Conservation (phyloP, 2,329 filamentous ascomycete genomes). For the Diplodia seriata region DNA sequence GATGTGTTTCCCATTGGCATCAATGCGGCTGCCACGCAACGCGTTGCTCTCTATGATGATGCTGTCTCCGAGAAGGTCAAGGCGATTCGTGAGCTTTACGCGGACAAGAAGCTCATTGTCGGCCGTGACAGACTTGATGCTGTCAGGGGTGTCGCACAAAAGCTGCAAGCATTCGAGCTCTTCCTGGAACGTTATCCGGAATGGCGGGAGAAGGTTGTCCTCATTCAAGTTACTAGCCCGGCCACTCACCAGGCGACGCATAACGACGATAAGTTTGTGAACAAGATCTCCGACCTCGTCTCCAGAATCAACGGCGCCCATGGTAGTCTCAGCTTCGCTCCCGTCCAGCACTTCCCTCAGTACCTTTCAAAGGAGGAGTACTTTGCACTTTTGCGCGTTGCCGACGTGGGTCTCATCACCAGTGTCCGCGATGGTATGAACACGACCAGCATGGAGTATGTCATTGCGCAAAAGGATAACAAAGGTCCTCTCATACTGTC, state of each 20-base stretch:
- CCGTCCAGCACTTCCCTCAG: conserved; percentile 93
- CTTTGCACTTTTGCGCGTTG: conserved; percentile 88
- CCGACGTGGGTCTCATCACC: conserved; percentile 91
- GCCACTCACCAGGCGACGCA: conserved; percentile 77
- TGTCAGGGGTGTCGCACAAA: conserved; percentile 92
- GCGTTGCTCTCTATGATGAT: conserved; percentile 72
- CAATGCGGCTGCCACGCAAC: conserved; percentile 80
- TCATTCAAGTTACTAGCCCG: conserved; percentile 94
- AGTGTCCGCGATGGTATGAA: conserved; percentile 98
- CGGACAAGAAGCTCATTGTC: conserved; percentile 93
- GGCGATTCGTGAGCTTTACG: conserved; percentile 77
- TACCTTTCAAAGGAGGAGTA: conserved; percentile 91
- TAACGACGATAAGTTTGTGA: conserved; percentile 83
- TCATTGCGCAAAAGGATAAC: conserved; percentile 86
- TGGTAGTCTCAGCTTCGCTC: conserved; percentile 85
- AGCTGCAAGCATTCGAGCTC: conserved; percentile 90
- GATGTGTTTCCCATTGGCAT: conserved; percentile 96
- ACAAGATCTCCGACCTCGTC: conserved; percentile 88
- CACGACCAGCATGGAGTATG: conserved; percentile 93
- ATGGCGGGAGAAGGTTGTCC: conserved; percentile 88
- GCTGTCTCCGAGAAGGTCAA: conserved; percentile 75
- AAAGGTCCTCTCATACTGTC: conserved; percentile 91
- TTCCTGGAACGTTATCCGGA: conserved; percentile 91
- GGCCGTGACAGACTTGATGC: conserved; percentile 93
- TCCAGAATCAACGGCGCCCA: conserved; percentile 90